Evolutionary conservation across 2,329 filamentous ascomycete species (phyloP), one percentile per base, ranked within the genome.

Genomic region (Colletotrichum eremochloae): DNA sequence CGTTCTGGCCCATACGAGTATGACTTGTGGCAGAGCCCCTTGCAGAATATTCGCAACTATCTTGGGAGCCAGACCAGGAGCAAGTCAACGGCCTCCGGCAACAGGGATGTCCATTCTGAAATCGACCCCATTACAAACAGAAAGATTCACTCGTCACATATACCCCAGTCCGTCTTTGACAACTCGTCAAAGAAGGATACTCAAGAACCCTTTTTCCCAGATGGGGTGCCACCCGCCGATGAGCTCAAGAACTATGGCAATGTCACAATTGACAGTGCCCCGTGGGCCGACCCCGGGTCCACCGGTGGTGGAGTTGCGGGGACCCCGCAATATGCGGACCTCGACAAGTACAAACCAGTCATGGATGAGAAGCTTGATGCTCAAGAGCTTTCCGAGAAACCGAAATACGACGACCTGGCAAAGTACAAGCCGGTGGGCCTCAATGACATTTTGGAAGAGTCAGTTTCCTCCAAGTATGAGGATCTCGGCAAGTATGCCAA

Each of bases 91-190:
- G 57, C 58, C 9, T 64, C 67, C 20, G 64, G 72, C 31, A 61
- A 36, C 33, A n/a, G 55, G 31, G 74, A 76, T 5, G 57, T 76
- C 1, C 82, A 82, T 11, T 86, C 83, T 60, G 78, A 83, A 29
- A 89, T 91, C 55, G 88, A 91, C 68, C 88, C 89, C 3, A 89
- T 91, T 71, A 89, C 88, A 20, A 90, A 90, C 73, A 84, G 87
- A 44, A 88, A 84, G 72, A 82, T 88, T 4, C 71, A 71, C 24
- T 74, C 76, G 1, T 63, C 75, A 31, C 75, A 72, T 65, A 74
- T 74, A 1, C 68, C 73, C n/a, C 68, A 72, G 14, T 64, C 65
- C 15, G 7, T 46, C 0, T 75, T 77, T 6, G 66, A 70, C 20
- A 70, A 48, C 24, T 57, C 61, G 4, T 57, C 67, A 15, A 36